Conservation (phyloP, 345 rosid genomes). For the Eucalyptus albens region DNA sequence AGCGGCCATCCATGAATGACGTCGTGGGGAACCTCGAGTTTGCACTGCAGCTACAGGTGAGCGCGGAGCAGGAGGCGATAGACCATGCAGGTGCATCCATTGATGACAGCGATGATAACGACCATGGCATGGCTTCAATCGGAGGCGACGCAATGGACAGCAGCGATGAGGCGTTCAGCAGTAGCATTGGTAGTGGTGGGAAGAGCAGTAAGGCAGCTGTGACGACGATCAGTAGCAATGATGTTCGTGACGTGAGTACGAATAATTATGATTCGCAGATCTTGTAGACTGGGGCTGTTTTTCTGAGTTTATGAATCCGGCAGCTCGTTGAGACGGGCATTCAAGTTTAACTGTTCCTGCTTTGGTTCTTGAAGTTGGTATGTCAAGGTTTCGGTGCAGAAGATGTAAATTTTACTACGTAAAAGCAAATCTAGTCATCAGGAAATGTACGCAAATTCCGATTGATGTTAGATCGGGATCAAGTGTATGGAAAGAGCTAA, state of each 20-base stretch:
- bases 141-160: not conserved
- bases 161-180: not conserved
- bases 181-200: not conserved
- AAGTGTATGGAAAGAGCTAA: not conserved
- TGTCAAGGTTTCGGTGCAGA: not conserved
- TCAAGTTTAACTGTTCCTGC: not conserved
- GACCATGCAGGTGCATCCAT: not conserved
- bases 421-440: not conserved
- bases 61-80: not conserved
- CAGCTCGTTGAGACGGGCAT: not conserved
- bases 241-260: not conserved
- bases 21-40: constrained; percentile 19
- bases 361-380: not conserved
- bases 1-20: constrained; percentile 30
- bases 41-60: constrained; percentile 14
- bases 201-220: not conserved
- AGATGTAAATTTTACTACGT: not conserved
- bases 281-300: not conserved
- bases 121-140: not conserved
- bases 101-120: not conserved
- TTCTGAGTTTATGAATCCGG: not conserved
- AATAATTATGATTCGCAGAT: not conserved
- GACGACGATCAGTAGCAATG: not conserved
- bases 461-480: not conserved
- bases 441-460: not conserved